phyloP scores from a whole-genome alignment of 495 filamentous ascomycete species.

The Xylaria nigripes region DNA sequence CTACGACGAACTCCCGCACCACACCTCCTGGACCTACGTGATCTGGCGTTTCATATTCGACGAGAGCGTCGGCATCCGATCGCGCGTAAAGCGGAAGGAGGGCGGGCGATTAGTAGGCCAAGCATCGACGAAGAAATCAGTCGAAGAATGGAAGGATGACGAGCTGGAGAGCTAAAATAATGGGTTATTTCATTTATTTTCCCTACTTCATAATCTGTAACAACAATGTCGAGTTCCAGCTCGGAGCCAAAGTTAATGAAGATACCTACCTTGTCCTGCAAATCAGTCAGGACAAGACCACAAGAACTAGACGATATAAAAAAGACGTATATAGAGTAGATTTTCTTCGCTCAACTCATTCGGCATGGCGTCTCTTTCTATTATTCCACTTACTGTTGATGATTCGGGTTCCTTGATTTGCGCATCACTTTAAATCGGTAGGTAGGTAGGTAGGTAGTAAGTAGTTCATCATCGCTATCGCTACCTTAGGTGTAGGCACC shows the following conservation, averaged over 20 bases:
- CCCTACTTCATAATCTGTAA: too few species aligned
- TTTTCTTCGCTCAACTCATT: too few species aligned
- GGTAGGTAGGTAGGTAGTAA: too few species aligned
- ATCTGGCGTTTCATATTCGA: constrained; percentile 94
- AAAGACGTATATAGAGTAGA: not conserved
- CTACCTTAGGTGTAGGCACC: too few species aligned
- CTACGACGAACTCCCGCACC: constrained; percentile 78
- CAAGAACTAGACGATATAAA: not conserved
- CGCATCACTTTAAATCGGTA: too few species aligned
- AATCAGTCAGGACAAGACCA: not conserved
- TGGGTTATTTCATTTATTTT: not conserved
- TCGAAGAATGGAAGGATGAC: constrained; percentile 19
- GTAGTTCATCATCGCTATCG: too few species aligned
- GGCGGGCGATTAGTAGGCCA: constrained; percentile 58
- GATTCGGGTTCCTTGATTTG: not conserved
- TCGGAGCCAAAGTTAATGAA: too few species aligned
- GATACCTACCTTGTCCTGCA: too few species aligned
- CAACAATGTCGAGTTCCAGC: too few species aligned
- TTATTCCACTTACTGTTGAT: too few species aligned
- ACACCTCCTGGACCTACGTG: constrained; percentile 84
- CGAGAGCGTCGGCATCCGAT: constrained; percentile 76
- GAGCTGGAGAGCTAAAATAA: constrained; percentile 6
- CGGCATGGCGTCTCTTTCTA: not conserved
- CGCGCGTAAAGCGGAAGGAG: constrained; percentile 84
- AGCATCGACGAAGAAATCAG: constrained; percentile 37